Evolutionary conservation across 805 yeast species (phyloP).

Genomic region (Starmerella bacillaris): DNA sequence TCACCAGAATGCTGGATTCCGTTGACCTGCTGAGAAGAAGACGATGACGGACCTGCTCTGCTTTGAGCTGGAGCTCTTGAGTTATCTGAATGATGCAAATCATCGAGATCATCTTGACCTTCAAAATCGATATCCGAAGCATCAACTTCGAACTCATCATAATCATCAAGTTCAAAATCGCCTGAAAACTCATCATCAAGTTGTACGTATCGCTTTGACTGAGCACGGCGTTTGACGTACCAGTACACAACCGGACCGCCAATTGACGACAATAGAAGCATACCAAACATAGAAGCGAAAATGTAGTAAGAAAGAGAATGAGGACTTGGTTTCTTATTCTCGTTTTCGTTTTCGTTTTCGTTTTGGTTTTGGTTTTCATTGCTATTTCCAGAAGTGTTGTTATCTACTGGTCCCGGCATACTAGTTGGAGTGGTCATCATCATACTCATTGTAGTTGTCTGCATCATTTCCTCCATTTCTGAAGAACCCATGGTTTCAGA

Average conservation of each 20-base stretch:
- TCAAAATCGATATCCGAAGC: conserved; percentile 2
- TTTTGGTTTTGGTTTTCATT: not conserved
- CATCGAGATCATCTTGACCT: too few relatives aligned
- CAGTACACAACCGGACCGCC: conserved; percentile 5
- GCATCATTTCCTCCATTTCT: not conserved
- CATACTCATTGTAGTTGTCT: not conserved
- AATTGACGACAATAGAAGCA: conserved; percentile 3
- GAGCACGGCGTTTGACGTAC: conserved; percentile 4
- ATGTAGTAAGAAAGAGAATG: conserved; percentile 9
- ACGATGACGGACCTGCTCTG: too few relatives aligned
- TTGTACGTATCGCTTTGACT: conserved; percentile 3
- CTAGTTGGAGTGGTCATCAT: not conserved
- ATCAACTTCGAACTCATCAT: conserved; percentile 8
- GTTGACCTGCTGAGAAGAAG: too few relatives aligned
- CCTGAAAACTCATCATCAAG: conserved; percentile 3
- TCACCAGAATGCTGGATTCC: too few relatives aligned
- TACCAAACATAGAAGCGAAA: conserved; percentile 5
- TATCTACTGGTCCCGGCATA: not conserved
- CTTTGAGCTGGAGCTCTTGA: too few relatives aligned
- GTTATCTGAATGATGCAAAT: too few relatives aligned
- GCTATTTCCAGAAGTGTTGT: not conserved
- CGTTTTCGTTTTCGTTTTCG: not conserved
- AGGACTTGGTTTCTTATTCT: not conserved
- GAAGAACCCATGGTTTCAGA: not conserved
- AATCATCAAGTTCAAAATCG: conserved; percentile 12